Percentiles rank a stretch among this genome's conserved stretches.
phyloP scores from a whole-genome alignment of 768 basidiomycete genomes.

The Suillus plorans region DNA sequence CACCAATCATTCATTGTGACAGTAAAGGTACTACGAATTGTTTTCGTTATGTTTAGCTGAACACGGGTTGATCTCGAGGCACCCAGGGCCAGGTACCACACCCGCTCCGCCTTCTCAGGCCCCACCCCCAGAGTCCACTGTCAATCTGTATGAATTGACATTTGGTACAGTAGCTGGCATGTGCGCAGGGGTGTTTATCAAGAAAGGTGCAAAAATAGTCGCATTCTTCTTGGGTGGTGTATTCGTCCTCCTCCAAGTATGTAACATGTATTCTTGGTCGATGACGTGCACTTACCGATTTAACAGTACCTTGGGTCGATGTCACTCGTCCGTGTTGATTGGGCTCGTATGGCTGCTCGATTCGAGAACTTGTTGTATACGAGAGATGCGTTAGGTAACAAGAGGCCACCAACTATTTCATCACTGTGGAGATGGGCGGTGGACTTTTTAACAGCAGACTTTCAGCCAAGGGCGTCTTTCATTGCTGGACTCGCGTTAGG shows the following conservation, averaged over 20 bases:
- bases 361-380: conserved; percentile 79
- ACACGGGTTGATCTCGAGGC: conserved; percentile 10
- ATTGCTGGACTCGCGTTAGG: conserved; percentile 82
- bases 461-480: conserved; percentile 89
- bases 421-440: conserved; percentile 67
- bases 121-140: conserved; percentile 65
- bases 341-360: conserved; percentile 58
- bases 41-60: conserved; percentile 8
- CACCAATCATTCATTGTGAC: conserved; percentile 50
- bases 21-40: conserved; percentile 33
- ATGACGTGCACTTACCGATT: background rate
- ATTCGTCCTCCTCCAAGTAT: conserved; percentile 88
- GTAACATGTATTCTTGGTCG: conserved; percentile 14
- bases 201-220: conserved; percentile 84
- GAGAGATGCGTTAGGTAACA: conserved; percentile 52
- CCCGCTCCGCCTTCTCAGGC: conserved; percentile 14
- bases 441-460: conserved; percentile 88
- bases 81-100: conserved; percentile 7
- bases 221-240: conserved; percentile 89
- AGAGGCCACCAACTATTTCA: conserved; percentile 59
- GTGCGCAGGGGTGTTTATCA: conserved; percentile 90
- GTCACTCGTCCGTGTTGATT: conserved; percentile 77
- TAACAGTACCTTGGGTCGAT: conserved; percentile 75
- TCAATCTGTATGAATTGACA: conserved; percentile 78
- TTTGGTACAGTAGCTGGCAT: conserved; percentile 90